A percentile compares a stretch with the other conserved stretches of the same genome.
phyloP scores from a whole-genome alignment of 164 flowering plant genomes.

The Vitis labrusca region DNA sequence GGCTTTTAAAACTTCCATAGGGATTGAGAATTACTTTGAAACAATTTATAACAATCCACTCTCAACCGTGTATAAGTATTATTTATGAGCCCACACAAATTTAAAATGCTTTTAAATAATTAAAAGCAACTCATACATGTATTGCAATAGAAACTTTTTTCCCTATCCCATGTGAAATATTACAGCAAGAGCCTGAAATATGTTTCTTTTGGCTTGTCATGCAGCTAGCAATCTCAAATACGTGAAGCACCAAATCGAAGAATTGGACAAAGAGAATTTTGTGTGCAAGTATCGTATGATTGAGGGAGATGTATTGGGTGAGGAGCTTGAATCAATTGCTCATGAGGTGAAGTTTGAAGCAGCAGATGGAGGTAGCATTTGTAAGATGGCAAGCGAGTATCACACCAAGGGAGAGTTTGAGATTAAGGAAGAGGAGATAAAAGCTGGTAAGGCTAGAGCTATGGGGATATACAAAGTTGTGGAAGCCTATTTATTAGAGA shows the following conservation, averaged over 20 bases:
- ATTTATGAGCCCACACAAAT: too few relatives aligned
- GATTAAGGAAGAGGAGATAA: slow-evolving; percentile 30
- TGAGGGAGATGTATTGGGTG: slow-evolving; percentile 31
- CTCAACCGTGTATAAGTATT: too few relatives aligned
- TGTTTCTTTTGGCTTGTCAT: not conserved
- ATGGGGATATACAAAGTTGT: slow-evolving; percentile 33
- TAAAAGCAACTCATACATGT: too few relatives aligned
- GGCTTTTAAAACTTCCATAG: too few relatives aligned
- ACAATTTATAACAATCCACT: too few relatives aligned
- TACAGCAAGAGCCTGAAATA: too few relatives aligned
- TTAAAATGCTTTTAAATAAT: too few relatives aligned
- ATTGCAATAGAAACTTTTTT: too few relatives aligned
- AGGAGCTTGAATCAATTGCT: slow-evolving; percentile 29
- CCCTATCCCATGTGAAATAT: too few relatives aligned
- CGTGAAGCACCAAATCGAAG: slow-evolving; percentile 34
- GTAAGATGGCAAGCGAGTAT: slow-evolving; percentile 31
- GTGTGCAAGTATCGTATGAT: slow-evolving; percentile 28
- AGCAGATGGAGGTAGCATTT: slow-evolving; percentile 21
- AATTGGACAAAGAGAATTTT: slow-evolving; percentile 25
- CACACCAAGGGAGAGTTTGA: slow-evolving; percentile 16
- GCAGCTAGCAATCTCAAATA: slow-evolving; percentile 25
- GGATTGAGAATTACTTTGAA: too few relatives aligned
- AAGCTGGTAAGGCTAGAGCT: slow-evolving; percentile 26
- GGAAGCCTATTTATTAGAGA: slow-evolving; percentile 31
- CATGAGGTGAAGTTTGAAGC: slow-evolving; percentile 32